A percentile compares a stretch with the other conserved stretches of the same genome.
Conservation (phyloP, 2,329 filamentous ascomycete genomes). For the Fusarium abutilonis region DNA sequence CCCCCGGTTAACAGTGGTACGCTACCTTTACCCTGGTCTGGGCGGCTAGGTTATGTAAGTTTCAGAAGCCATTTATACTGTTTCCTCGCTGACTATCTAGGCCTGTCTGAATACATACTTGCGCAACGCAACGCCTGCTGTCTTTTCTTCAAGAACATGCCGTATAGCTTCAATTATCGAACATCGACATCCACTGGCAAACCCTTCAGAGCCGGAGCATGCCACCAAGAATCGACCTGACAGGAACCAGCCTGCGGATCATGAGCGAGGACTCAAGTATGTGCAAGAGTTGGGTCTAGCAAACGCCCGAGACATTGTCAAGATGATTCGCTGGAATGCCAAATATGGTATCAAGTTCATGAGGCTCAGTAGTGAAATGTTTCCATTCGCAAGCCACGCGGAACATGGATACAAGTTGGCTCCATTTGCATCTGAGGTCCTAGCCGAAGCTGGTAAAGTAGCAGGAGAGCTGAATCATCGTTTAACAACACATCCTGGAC, state of each 20-base stretch:
- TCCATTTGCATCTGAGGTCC: conserved; percentile 80
- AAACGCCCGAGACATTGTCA: conserved; percentile 83
- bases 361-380: conserved; percentile 94
- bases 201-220: conserved; percentile 81
- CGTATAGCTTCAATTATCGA: conserved; percentile 91
- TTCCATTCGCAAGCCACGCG: conserved; percentile 90
- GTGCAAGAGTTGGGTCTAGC: conserved; percentile 81
- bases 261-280: conserved; percentile 74
- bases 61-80: rapidly evolving
- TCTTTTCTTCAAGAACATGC: conserved; percentile 92
- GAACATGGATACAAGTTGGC: conserved; percentile 87
- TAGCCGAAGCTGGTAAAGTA: conserved; percentile 80
- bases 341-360: conserved; percentile 92
- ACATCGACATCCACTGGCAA: conserved; percentile 81
- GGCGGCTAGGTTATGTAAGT: conserved; percentile 85
- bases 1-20: conserved; percentile 85
- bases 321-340: conserved; percentile 92
- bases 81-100: conserved; percentile 50
- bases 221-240: conserved; percentile 87
- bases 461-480: conserved; percentile 83
- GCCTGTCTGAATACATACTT: conserved; percentile 95
- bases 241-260: conserved; percentile 72
- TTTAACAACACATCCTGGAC: conserved; percentile 89
- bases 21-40: conserved; percentile 89
- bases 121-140: conserved; percentile 79